Conservation (phyloP, 257 asterid species). For the Ajuga chamaepitys region DNA sequence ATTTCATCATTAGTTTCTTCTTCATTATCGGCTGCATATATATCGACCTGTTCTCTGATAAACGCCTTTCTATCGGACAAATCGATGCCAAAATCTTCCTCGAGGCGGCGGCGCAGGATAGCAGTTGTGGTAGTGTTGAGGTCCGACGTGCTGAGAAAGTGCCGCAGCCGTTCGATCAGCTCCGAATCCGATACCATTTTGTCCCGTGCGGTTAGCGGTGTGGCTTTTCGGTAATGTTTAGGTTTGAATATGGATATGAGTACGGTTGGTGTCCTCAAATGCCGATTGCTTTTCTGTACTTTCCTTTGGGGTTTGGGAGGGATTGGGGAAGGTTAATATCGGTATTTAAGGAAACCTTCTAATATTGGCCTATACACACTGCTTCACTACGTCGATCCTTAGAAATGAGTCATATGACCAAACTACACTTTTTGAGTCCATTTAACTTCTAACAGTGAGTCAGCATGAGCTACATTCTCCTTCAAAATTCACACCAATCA, state of each 20-base stretch:
- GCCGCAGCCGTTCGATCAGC: slow-evolving; percentile 59
- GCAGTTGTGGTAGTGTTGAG: slow-evolving; percentile 64
- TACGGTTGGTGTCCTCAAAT: slow-evolving; percentile 5
- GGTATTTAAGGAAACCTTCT: too few relatives aligned
- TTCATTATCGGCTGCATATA: slow-evolving; percentile 30
- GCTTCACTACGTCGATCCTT: too few relatives aligned
- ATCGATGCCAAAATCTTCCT: slow-evolving; percentile 77
- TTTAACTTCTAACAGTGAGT: too few relatives aligned
- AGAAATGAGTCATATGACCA: too few relatives aligned
- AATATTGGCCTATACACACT: too few relatives aligned
- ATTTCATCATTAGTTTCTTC: slow-evolving; percentile 23
- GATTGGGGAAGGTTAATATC: neutral
- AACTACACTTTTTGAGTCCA: too few relatives aligned
- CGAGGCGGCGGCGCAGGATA: slow-evolving; percentile 71
- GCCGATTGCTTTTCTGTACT: slow-evolving; percentile 17
- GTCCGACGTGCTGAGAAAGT: slow-evolving; percentile 74
- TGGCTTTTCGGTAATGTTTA: slow-evolving; percentile 21
- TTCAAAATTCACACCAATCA: too few relatives aligned
- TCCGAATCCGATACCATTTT: slow-evolving; percentile 75
- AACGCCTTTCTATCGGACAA: slow-evolving; percentile 68
- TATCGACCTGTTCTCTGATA: slow-evolving; percentile 71
- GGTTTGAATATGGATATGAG: slow-evolving; percentile 20
- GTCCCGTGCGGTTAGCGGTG: slow-evolving; percentile 15
- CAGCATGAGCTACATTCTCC: too few relatives aligned
- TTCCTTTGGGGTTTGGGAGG: neutral